phyloP scores from a whole-genome alignment of 305 asterid species.

The Rubia balearica region DNA sequence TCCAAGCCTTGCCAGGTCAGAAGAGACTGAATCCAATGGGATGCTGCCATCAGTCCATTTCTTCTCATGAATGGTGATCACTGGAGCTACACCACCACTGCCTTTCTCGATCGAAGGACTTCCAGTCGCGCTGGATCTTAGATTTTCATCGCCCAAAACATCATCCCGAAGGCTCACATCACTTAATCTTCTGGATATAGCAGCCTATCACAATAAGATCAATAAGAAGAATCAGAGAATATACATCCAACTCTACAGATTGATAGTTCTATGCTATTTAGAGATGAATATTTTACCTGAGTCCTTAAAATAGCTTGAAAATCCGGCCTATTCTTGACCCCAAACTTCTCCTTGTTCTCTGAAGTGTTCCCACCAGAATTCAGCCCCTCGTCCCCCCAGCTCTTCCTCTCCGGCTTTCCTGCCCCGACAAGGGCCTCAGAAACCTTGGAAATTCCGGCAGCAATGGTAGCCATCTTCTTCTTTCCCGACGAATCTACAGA shows the following conservation, averaged over 20 bases:
- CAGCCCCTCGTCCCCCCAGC: conserved; percentile 86
- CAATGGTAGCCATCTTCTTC: conserved; percentile 63
- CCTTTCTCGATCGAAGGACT: conserved; percentile 31
- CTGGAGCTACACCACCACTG: conserved; percentile 45
- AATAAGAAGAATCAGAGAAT: background rate
- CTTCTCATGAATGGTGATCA: conserved; percentile 87
- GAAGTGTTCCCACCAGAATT: conserved; percentile 36
- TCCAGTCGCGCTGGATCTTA: conserved; percentile 25
- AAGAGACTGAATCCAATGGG: conserved; percentile 49
- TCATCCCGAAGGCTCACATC: conserved; percentile 62
- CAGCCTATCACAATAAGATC: conserved; percentile 46
- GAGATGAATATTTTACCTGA: conserved; percentile 40
- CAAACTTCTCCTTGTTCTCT: conserved; percentile 44
- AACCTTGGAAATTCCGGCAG: conserved; percentile 63
- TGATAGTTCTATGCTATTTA: background rate
- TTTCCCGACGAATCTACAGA: conserved; percentile 60
- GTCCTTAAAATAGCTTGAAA: conserved; percentile 85
- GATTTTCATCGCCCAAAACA: conserved; percentile 28
- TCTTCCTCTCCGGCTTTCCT: conserved; percentile 57
- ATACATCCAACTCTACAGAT: background rate
- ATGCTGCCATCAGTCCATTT: conserved; percentile 97
- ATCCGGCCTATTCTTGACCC: conserved; percentile 46
- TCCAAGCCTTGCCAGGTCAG: conserved; percentile 72
- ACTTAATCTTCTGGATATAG: conserved; percentile 87
- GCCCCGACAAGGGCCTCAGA: conserved; percentile 62